Base-by-base conservation (phyloP, 495 filamentous ascomycete genomes). In the Aspergillus funiculosus region DNA sequence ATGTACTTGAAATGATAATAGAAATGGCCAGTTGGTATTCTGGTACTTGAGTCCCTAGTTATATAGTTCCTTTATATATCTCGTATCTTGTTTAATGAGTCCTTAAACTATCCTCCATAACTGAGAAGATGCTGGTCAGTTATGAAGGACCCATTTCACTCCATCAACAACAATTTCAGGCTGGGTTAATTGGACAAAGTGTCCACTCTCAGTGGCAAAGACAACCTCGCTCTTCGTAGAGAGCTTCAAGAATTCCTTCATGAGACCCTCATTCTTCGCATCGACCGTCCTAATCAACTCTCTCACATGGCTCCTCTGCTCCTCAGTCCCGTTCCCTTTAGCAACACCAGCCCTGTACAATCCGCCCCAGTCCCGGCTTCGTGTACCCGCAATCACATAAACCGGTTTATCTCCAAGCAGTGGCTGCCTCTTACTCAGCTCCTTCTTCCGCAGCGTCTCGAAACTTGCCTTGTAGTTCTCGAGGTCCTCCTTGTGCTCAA, bases 321-420 rank as follows among this genome's bases (percentile, higher is more conserved):
- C 62, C 44, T 59, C 57, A 0, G 61, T 64, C 19, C 61, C 63
- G 32, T 61, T 62, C 19, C 61, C 61, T 40, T 52, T 59, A 18
- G 30, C 59, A 49, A 67, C 49, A 13, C 59, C 61, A 18, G 50
- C 57, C 47, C 52, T 49, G 36, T 61, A 64, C 53, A 64, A 40
- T 36, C 56, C 31, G 50, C 42, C 52, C 54, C 52, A 63, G 52
- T 64, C 61, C 48, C 57, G 47, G 18, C 56, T 61, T 29, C 52
- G 43, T 24, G 32, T 50, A 37, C 61, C 61, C 25, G 48, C 30
- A 57, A 57, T 57, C 31, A 57, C 53, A 49, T 46, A 49, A 20
- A 52, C 45, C 8, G 53, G 40, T 18, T 37, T 49, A 5, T 46
- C 48, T 18, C 40, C 44, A 21, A 52, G 5, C 26, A 52, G 9